Conservation (phyloP, 192 early-diverging fungal species). For the Coemansia pectinata region DNA sequence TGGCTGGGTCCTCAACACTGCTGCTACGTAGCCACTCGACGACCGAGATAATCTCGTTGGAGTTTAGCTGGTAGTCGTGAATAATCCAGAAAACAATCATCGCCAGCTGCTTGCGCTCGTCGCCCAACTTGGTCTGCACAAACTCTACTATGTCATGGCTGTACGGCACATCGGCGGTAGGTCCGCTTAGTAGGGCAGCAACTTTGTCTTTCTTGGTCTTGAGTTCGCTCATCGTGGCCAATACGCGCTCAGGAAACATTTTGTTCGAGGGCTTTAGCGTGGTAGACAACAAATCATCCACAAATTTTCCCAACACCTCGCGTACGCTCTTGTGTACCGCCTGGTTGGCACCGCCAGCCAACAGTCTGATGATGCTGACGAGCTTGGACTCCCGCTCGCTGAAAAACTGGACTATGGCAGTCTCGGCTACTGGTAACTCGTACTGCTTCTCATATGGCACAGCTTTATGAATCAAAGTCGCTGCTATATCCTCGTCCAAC, state of each 20-base stretch:
- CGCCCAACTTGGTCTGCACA: constrained; percentile 37
- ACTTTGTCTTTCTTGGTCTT: constrained; percentile 54
- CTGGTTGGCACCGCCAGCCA: constrained; percentile 51
- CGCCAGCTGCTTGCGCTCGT: constrained; percentile 51
- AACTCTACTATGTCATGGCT: constrained; percentile 45
- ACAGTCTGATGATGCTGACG: constrained; percentile 56
- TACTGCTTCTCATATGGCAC: constrained; percentile 57
- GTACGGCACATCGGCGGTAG: constrained; percentile 55
- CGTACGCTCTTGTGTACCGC: constrained; percentile 51
- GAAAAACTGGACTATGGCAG: constrained; percentile 69
- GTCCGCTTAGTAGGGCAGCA: constrained; percentile 50
- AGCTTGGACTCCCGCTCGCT: constrained; percentile 65
- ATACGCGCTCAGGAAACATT: constrained; percentile 58
- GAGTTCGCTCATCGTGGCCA: constrained; percentile 55
- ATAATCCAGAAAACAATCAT: constrained; percentile 49
- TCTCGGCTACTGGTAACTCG: constrained; percentile 62
- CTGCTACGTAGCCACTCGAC: constrained; percentile 46
- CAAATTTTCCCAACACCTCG: constrained; percentile 40
- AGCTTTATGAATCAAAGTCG: constrained; percentile 63
- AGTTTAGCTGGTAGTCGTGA: constrained; percentile 44
- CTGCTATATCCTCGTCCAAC: constrained; percentile 76
- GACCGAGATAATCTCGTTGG: constrained; percentile 29
- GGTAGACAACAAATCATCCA: constrained; percentile 36
- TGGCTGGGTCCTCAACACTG: constrained; percentile 39
- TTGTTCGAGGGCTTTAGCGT: constrained; percentile 18